Conservation (phyloP, 768 basidiomycete species). For the Cyclocybe cylindracea region DNA sequence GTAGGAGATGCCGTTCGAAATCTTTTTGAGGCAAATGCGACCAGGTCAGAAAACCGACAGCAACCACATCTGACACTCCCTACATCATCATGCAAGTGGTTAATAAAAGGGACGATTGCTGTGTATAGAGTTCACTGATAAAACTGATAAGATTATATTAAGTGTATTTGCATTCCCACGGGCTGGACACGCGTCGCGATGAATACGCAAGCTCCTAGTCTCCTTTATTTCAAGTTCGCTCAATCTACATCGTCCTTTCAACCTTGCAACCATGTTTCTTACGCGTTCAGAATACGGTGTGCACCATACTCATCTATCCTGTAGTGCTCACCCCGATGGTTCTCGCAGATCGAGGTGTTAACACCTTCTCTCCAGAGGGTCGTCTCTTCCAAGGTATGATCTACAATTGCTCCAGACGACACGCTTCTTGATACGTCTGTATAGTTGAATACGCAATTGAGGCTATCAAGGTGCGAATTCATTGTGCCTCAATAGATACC, state of each 20-base stretch:
- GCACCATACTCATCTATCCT: neutral
- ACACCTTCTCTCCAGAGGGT: constrained; percentile 98
- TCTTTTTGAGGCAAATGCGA: too few relatives aligned
- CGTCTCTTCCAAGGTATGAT: constrained; percentile 93
- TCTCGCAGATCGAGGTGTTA: constrained; percentile 88
- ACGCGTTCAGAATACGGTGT: constrained; percentile 94
- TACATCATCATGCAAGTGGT: too few relatives aligned
- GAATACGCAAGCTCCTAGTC: constrained; percentile 35
- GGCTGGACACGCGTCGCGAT: constrained; percentile 45
- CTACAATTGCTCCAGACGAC: constrained; percentile 2
- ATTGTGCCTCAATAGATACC: too few relatives aligned
- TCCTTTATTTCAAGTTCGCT: constrained; percentile 17
- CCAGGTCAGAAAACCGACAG: too few relatives aligned
- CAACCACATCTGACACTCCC: too few relatives aligned
- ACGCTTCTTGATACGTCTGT: constrained; percentile 16
- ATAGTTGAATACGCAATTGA: constrained; percentile 99
- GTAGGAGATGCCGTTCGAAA: too few relatives aligned
- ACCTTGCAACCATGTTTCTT: constrained; percentile 68
- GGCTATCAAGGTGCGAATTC: constrained; percentile 83
- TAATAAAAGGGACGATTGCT: neutral
- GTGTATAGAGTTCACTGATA: neutral
- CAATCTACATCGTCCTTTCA: constrained; percentile 22
- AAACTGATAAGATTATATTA: constrained; percentile 35
- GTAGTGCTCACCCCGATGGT: neutral
- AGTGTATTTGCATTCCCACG: constrained; percentile 37